These are phyloP conservation scores for Phtheirospermum japonicum DNA, from an alignment of 257 asterid genomes.

Conservation along the genomic window DNA sequence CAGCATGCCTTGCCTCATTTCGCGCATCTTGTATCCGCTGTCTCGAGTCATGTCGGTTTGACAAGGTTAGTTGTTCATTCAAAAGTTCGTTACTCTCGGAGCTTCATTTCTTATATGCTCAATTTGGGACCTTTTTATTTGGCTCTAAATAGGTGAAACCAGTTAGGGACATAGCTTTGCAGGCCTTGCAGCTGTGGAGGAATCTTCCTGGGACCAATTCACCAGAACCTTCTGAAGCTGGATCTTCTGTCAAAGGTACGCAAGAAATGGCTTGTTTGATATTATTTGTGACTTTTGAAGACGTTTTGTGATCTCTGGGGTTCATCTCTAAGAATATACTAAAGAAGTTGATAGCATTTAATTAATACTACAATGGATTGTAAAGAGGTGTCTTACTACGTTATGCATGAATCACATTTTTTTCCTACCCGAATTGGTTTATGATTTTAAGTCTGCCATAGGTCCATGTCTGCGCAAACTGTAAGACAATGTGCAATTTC, in stretches of 20 bases:
- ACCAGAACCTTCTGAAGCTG: conserved; percentile 89
- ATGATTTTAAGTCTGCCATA: too few species aligned
- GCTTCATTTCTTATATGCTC: conserved; percentile 30
- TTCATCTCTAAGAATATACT: conserved; percentile 18
- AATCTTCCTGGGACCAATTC: conserved; percentile 64
- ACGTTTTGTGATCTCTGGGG: conserved; percentile 15
- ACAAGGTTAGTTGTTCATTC: conserved; percentile 57
- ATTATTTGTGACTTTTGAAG: conserved; percentile 12
- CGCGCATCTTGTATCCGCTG: conserved; percentile 60
- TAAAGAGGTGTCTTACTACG: not conserved
- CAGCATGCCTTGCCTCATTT: conserved; percentile 60
- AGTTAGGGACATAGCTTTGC: conserved; percentile 84
- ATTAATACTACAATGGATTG: conserved; percentile 5
- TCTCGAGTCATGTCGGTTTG: conserved; percentile 95
- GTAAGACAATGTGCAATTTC: not conserved
- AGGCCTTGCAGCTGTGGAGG: conserved; percentile 87
- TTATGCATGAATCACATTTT: conserved; percentile 22
- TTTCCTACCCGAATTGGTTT: too few species aligned
- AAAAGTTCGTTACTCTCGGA: conserved; percentile 16
- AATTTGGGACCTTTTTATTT: conserved; percentile 24
- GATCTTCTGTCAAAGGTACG: conserved; percentile 81
- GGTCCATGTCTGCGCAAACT: conserved; percentile 16
- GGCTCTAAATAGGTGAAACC: conserved; percentile 70
- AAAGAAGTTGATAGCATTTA: conserved; percentile 4
- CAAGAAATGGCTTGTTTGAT: conserved; percentile 19